phyloP scores from a whole-genome alignment of 2,329 filamentous ascomycete species.

The Cordyceps sp. region DNA sequence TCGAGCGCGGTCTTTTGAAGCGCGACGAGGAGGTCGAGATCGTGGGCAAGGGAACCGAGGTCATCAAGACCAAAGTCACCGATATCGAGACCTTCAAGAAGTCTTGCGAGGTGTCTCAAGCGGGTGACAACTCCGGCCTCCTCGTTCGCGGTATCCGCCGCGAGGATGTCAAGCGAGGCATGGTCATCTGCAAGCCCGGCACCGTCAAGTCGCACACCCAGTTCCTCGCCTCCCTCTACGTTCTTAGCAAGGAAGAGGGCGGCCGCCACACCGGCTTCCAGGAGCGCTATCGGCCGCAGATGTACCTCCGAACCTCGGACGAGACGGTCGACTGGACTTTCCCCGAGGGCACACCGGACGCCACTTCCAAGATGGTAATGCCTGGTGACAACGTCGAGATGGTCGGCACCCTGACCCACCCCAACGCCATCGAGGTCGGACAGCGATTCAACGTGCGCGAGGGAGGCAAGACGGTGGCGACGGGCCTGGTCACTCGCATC shows the following conservation, averaged over 20 bases:
- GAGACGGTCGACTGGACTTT: conserved; percentile 65
- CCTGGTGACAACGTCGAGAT: conserved; percentile 99
- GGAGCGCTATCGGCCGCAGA: conserved; percentile 91
- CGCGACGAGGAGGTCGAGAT: conserved; percentile 89
- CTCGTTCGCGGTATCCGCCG: conserved; percentile 90
- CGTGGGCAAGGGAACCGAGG: conserved; percentile 63
- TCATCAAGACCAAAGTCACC: conserved; percentile 98
- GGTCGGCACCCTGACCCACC: conserved; percentile 70
- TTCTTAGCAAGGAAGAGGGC: conserved; percentile 94
- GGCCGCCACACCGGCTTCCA: conserved; percentile 92
- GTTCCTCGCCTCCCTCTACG: conserved; percentile 93
- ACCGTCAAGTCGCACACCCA: conserved; percentile 73
- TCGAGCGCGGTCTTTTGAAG: conserved; percentile 90
- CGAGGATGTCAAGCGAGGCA: conserved; percentile 86
- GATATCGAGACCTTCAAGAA: conserved; percentile 99
- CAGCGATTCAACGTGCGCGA: conserved; percentile 98
- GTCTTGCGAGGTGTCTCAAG: conserved; percentile 89
- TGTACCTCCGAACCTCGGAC: conserved; percentile 88
- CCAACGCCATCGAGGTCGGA: conserved; percentile 75
- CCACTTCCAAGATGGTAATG: conserved; percentile 70
- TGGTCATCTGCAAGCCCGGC: conserved; percentile 80
- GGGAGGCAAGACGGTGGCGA: conserved; percentile 79
- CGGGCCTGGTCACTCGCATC: conserved; percentile 66
- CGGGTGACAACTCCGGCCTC: conserved; percentile 95
- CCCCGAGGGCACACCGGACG: conserved; percentile 67